Percentiles rank a stretch among this genome's conserved stretches.
Conservation (phyloP, 73 alveolate genomes). For the Tetrahymena elliotti region DNA sequence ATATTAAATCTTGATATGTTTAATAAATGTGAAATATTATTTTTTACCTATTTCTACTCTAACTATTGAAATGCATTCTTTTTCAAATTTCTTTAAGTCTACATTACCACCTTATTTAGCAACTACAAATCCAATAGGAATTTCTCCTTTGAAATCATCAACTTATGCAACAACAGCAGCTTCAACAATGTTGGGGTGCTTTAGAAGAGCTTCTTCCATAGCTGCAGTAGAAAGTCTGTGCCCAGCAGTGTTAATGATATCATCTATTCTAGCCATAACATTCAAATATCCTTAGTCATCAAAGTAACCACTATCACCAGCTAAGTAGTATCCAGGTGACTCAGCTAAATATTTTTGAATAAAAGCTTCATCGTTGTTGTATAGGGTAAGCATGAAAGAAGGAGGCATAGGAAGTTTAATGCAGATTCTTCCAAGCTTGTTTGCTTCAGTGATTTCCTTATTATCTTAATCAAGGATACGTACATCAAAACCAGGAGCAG, state of each 20-base stretch:
- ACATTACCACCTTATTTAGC: slow-evolving; percentile 56
- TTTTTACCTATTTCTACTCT: slow-evolving; percentile 47
- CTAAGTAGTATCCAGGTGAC: slow-evolving; percentile 84
- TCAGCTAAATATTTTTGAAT: slow-evolving; percentile 83
- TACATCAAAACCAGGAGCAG: slow-evolving; percentile 91
- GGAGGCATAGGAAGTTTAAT: slow-evolving; percentile 98
- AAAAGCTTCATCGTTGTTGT: slow-evolving; percentile 93
- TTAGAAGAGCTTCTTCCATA: slow-evolving; percentile 71
- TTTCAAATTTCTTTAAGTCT: slow-evolving; percentile 24
- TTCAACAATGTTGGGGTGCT: slow-evolving; percentile 81
- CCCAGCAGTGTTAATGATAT: slow-evolving; percentile 89
- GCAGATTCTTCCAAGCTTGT: slow-evolving; percentile 77
- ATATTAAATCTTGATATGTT: too few relatives aligned
- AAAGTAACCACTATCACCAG: slow-evolving; percentile 95
- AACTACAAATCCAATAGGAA: slow-evolving; percentile 90
- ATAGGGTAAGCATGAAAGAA: slow-evolving; percentile 92
- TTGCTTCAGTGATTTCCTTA: slow-evolving; percentile 46
- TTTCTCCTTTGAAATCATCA: slow-evolving; percentile 91
- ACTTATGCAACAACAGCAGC: slow-evolving; percentile 92
- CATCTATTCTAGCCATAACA: slow-evolving; percentile 82
- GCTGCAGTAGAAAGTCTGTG: slow-evolving; percentile 82
- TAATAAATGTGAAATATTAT: too few relatives aligned
- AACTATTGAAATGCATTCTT: slow-evolving; percentile 54
- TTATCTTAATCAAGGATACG: slow-evolving; percentile 76
- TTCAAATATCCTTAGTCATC: slow-evolving; percentile 72